phyloP scores from a whole-genome alignment of 1,284 basidiomycete genomes.

The Wallemia hederae region DNA sequence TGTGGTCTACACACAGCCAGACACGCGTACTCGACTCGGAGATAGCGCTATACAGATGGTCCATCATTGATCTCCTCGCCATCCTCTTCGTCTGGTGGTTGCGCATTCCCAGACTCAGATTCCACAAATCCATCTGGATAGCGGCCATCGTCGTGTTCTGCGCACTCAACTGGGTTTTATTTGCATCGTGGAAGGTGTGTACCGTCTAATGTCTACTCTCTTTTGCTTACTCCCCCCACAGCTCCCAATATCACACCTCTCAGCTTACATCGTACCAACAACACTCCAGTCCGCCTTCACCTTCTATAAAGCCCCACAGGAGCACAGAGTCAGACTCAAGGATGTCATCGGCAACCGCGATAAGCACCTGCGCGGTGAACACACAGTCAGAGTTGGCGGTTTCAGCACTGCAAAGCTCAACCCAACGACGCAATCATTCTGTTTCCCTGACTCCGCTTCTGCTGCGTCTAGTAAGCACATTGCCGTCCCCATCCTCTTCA shows the following conservation, averaged over 20 bases:
- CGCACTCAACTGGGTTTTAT: background rate
- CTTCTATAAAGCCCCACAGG: conserved; percentile 56
- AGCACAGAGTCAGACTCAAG: conserved; percentile 5
- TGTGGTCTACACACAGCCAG: conserved; percentile 1
- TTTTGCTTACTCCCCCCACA: background rate
- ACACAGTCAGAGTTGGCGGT: background rate
- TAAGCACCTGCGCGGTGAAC: background rate
- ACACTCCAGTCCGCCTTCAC: conserved; percentile 26
- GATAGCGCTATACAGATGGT: conserved; percentile 33
- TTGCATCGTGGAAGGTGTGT: background rate
- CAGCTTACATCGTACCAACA: background rate
- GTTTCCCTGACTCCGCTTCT: conserved; percentile 24
- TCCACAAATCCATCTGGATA: conserved; percentile 16
- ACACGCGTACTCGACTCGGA: conserved; percentile 18
- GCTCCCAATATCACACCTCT: background rate
- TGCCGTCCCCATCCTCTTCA: conserved; percentile 51
- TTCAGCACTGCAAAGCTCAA: conserved; percentile 47
- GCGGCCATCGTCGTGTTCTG: conserved; percentile 12
- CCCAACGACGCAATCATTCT: conserved; percentile 35
- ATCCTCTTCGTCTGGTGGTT: conserved; percentile 23
- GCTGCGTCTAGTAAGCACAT: conserved; percentile 26
- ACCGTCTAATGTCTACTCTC: background rate
- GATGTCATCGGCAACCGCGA: background rate
- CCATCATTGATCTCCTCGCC: conserved; percentile 23
- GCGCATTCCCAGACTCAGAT: conserved; percentile 29